Evolutionary conservation across 2,329 filamentous ascomycete species (phyloP), one percentile per base, ranked within the genome.

Genomic region (Cladosporium sp.): DNA sequence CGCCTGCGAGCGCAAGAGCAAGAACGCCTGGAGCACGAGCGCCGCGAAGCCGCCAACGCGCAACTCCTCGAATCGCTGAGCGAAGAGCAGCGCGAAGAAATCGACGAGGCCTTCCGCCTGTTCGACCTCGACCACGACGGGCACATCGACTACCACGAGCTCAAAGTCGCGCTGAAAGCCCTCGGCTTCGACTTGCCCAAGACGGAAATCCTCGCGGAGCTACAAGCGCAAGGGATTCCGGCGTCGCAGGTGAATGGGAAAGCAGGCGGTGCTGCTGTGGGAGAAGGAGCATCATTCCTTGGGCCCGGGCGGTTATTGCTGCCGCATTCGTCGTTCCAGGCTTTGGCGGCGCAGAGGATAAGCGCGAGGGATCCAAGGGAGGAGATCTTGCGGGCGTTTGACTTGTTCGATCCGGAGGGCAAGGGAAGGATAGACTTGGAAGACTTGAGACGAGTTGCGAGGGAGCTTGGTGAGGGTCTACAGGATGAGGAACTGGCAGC

Each of bases 101-200:
- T 97, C 69, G 92, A 92, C 76, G 93, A 97, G 83, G 93, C 94
- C 69, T 98, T 98, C 79, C 89, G 89, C 68, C 88, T 98, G 70
- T 98, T 99, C 84, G 95, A 98, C 78, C 90, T 97, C 75, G 94
- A 98, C 84, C 94, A 96, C 78, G 93, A 98, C 81, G 87, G 89
- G 56, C 89, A 91, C 79, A 92, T 99, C 76, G 94, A 98, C 82
- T 98, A 97, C 83, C 95, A 98, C 81, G 95, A 99, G 81, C 91
- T 98, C 77, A 94, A 95, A 79, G 95, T 98, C 80, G 93, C 94
- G 67, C 89, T 98, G 73, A 95, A 96, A 77, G 95, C 95, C 3
- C 88, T 99, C 1, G 95, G 95, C 69, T 98, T 98, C 82, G 92
- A 96, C 74, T 84, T 97, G 58, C 86, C 92, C 66, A 97, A 97